These are phyloP conservation scores for Curvularia spicifera DNA, from an alignment of 2,329 filamentous ascomycete genomes.

Conservation along the genomic window DNA sequence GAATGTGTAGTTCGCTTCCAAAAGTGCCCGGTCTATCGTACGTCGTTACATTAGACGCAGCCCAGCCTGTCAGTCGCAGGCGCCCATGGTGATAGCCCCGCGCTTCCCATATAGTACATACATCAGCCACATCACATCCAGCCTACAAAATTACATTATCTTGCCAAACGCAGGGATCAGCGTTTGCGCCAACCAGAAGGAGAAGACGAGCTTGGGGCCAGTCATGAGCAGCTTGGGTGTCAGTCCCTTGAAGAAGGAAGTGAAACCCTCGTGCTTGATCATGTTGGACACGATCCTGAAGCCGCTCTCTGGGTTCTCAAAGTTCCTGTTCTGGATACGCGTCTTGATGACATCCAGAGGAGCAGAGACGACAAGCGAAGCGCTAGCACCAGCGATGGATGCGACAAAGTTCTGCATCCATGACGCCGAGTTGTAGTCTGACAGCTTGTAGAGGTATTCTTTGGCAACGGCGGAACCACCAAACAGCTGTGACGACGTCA, in stretches of 20 bases:
- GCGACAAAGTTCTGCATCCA: slow-evolving; percentile 98
- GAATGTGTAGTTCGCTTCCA: slow-evolving; percentile 31
- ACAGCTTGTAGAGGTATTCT: slow-evolving; percentile 88
- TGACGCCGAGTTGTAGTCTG: slow-evolving; percentile 92
- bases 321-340: slow-evolving; percentile 96
- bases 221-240: slow-evolving; percentile 99
- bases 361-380: slow-evolving; percentile 96
- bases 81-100: slow-evolving; percentile 21
- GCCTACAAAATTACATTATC: slow-evolving; percentile 56
- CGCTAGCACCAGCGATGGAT: slow-evolving; percentile 91
- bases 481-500: slow-evolving; percentile 70
- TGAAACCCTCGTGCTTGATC: slow-evolving; percentile 84
- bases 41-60: slow-evolving; percentile 27
- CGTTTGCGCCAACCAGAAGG: slow-evolving; percentile 99
- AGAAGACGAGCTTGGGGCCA: slow-evolving; percentile 97
- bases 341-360: slow-evolving; percentile 99
- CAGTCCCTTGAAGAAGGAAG: slow-evolving; percentile 96
- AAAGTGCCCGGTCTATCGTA: slow-evolving; percentile 13
- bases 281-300: slow-evolving; percentile 92
- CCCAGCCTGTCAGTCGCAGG: slow-evolving; percentile 23
- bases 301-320: slow-evolving; percentile 94
- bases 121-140: slow-evolving; percentile 19
- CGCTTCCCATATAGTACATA: slow-evolving; percentile 39
- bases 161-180: slow-evolving; percentile 91
- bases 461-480: slow-evolving; percentile 97